Conservation (phyloP, 2,329 filamentous ascomycete genomes). For the Cordyceps cicadae region DNA sequence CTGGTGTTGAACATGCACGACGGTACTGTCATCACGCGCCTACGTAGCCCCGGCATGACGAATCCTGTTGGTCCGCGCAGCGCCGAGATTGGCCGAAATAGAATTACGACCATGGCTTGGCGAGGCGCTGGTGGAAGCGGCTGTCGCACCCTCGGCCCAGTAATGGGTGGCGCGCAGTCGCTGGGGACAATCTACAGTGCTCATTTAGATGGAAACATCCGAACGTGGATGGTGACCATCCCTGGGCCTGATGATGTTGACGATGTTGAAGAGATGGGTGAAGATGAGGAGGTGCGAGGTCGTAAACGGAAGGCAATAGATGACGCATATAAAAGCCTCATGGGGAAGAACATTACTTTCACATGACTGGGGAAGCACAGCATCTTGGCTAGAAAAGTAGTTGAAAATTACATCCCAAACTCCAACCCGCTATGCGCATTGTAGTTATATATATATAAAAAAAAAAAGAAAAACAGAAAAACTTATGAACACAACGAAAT, state of each 20-base stretch:
- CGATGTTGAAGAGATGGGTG: conserved; percentile 34
- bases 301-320: conserved; percentile 72
- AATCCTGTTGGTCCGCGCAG: conserved; percentile 31
- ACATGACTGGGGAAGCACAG: conserved; percentile 19
- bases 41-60: conserved; percentile 55
- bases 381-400: background rate
- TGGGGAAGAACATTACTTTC: conserved; percentile 63
- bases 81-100: conserved; percentile 52
- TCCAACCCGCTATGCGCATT: background rate
- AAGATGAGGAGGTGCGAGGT: conserved; percentile 38
- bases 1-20: conserved; percentile 72
- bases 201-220: conserved; percentile 76
- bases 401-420: background rate
- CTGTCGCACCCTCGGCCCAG: conserved; percentile 47
- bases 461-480: no score
- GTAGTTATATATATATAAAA: background rate
- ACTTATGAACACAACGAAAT: background rate
- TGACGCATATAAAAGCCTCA: conserved; percentile 70
- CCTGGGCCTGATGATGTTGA: conserved; percentile 42
- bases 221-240: conserved; percentile 62
- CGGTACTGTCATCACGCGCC: conserved; percentile 61
- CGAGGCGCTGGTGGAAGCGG: conserved; percentile 49
- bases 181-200: conserved; percentile 63
- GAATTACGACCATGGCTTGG: conserved; percentile 73
- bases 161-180: conserved; percentile 48